Conservation (phyloP, 768 basidiomycete species). For the Xerocomellus intermedius region DNA sequence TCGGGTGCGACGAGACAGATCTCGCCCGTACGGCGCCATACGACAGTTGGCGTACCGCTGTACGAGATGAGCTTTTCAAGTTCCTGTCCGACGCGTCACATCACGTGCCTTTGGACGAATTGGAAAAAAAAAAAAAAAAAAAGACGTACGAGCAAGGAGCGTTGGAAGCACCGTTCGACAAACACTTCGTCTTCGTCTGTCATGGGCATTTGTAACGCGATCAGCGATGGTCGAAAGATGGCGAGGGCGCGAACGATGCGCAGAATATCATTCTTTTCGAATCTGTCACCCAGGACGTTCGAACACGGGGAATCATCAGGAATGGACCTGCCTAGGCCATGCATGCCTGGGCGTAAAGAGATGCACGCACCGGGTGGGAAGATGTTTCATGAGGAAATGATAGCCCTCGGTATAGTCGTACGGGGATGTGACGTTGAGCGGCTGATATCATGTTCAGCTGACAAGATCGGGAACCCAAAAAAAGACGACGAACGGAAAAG, state of each 20-base stretch:
- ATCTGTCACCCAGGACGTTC: slow-evolving; percentile 48
- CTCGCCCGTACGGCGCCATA: slow-evolving; percentile 98
- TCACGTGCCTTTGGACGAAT: background rate
- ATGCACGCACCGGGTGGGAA: slow-evolving; percentile 72
- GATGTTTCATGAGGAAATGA: slow-evolving; percentile 93
- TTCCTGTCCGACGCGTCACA: slow-evolving; percentile 54
- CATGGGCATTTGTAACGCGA: slow-evolving; percentile 97
- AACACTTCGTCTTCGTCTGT: slow-evolving; percentile 96
- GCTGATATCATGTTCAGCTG: slow-evolving; percentile 60
- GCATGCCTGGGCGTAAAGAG: slow-evolving; percentile 35
- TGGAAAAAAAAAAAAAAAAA: background rate
- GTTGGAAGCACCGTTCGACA: slow-evolving; percentile 93
- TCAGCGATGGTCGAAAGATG: slow-evolving; percentile 93
- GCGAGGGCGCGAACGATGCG: slow-evolving; percentile 93
- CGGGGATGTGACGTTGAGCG: slow-evolving; percentile 61
- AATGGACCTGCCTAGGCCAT: slow-evolving; percentile 40
- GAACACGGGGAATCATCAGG: slow-evolving; percentile 38
- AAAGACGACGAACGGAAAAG: slow-evolving; percentile 27
- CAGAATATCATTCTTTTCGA: slow-evolving; percentile 94
- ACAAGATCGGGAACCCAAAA: slow-evolving; percentile 26
- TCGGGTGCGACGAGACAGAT: slow-evolving; percentile 96
- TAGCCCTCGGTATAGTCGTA: slow-evolving; percentile 98
- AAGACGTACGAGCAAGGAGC: slow-evolving; percentile 82
- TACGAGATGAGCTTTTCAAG: slow-evolving; percentile 96
- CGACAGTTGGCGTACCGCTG: slow-evolving; percentile 95